phyloP scores from a whole-genome alignment of 495 filamentous ascomycete species.

The Mytilinidion resinicola region DNA sequence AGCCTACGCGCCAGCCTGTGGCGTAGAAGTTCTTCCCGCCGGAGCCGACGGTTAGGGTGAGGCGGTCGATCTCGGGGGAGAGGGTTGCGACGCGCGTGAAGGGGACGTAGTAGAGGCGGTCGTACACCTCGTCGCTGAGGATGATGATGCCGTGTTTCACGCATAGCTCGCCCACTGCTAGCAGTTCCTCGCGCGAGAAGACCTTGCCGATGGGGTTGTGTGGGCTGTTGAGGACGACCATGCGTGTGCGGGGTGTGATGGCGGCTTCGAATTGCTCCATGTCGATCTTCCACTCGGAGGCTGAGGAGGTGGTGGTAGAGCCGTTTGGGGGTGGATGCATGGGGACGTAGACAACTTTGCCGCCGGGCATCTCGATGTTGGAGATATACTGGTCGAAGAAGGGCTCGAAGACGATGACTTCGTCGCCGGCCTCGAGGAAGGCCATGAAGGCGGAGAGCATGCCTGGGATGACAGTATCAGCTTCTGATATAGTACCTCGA shows the following conservation, averaged over 20 bases:
- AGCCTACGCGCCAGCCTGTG: constrained; percentile 95
- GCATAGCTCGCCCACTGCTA: constrained; percentile 80
- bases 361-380: constrained; percentile 97
- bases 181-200: constrained; percentile 75
- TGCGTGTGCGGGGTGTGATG: constrained; percentile 82
- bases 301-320: constrained; percentile 67
- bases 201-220: constrained; percentile 98
- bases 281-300: constrained; percentile 82
- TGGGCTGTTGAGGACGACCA: constrained; percentile 82
- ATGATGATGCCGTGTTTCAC: constrained; percentile 93
- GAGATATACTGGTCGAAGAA: constrained; percentile 97
- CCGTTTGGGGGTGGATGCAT: constrained; percentile 87
- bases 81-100: constrained; percentile 89
- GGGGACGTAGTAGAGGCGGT: constrained; percentile 87
- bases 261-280: constrained; percentile 73
- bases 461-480: constrained; percentile 35
- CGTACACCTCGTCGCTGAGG: constrained; percentile 92
- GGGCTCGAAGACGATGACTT: constrained; percentile 96
- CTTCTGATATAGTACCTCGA: background rate
- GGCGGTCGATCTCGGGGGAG: constrained; percentile 74
- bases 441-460: constrained; percentile 98
- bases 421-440: constrained; percentile 88
- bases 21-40: constrained; percentile 98
- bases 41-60: constrained; percentile 88
- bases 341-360: constrained; percentile 87